phyloP scores from a whole-genome alignment of 441 rosid species.

The Flueggea neowawraea region DNA sequence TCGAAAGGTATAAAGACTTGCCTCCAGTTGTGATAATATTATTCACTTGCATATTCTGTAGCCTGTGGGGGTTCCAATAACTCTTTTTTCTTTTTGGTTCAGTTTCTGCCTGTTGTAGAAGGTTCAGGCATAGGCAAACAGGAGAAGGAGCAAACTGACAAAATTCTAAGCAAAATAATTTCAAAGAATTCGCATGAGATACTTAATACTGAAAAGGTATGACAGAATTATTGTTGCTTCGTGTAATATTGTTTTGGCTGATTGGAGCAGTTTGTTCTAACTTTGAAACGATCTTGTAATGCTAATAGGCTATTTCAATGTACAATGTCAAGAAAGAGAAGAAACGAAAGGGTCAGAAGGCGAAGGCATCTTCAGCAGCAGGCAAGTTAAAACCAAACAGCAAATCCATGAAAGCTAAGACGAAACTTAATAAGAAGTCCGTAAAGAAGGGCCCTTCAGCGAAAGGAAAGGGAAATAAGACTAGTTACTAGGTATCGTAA shows the following conservation, averaged over 20 bases:
- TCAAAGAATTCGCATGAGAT: constrained; percentile 89
- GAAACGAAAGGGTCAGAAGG: constrained; percentile 30
- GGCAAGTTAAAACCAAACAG: constrained; percentile 61
- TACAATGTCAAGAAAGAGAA: constrained; percentile 79
- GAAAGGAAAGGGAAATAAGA: constrained; percentile 38
- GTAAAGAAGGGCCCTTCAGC: constrained; percentile 36
- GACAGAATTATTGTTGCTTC: background rate
- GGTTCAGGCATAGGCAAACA: constrained; percentile 47
- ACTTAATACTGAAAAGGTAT: constrained; percentile 81
- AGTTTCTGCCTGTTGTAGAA: constrained; percentile 84
- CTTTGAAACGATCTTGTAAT: background rate
- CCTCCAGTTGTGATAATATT: background rate
- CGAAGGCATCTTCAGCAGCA: constrained; percentile 31
- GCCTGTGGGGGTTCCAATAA: background rate
- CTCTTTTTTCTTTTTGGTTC: constrained; percentile 13
- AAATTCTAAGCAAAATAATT: constrained; percentile 70
- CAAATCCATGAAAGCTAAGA: constrained; percentile 32
- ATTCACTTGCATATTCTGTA: constrained; percentile 1
- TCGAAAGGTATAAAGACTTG: constrained; percentile 54
- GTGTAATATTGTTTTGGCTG: constrained; percentile 1
- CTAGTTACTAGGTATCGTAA: background rate
- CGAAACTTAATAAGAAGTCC: constrained; percentile 41
- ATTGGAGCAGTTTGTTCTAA: background rate
- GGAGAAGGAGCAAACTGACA: constrained; percentile 82
- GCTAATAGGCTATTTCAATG: constrained; percentile 65